phyloP scores from a whole-genome alignment of 208 protist species.

The Acanthamoeba polyphaga region DNA sequence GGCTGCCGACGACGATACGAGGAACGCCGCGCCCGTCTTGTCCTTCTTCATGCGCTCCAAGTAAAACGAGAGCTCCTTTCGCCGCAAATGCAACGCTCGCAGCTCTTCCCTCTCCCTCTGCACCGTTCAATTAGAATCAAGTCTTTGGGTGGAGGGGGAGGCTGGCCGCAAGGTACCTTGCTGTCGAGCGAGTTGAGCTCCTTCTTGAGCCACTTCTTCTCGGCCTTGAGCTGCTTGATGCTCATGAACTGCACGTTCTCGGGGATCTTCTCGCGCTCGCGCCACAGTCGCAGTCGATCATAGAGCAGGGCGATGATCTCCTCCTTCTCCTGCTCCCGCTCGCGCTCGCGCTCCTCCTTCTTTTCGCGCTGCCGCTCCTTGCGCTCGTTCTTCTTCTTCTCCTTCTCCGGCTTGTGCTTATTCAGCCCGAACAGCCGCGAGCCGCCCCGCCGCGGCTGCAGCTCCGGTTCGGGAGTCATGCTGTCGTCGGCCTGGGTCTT shows the following conservation, averaged over 20 bases:
- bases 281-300: constrained; percentile 24
- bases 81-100: not conserved
- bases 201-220: constrained; percentile 64
- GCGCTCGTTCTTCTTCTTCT: constrained; percentile 29
- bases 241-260: constrained; percentile 45
- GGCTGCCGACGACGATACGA: not conserved
- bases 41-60: not conserved
- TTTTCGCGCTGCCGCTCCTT: constrained; percentile 19
- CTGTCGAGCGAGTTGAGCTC: constrained; percentile 28
- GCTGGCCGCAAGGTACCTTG: not conserved
- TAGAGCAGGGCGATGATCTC: constrained; percentile 28
- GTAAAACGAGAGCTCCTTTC: not conserved
- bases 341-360: constrained; percentile 21
- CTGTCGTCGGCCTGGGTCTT: not conserved
- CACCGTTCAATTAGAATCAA: not conserved
- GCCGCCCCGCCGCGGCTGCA: not conserved
- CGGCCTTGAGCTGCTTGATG: constrained; percentile 29
- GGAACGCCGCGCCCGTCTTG: not conserved
- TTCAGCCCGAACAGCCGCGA: constrained; percentile 24
- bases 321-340: constrained; percentile 19
- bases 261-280: not conserved
- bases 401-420: not conserved
- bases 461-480: not conserved
- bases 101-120: constrained; percentile 36
- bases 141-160: not conserved